Base-by-base conservation (phyloP, 352 stramenopile genomes). In the Pythium pyrilobum region DNA sequence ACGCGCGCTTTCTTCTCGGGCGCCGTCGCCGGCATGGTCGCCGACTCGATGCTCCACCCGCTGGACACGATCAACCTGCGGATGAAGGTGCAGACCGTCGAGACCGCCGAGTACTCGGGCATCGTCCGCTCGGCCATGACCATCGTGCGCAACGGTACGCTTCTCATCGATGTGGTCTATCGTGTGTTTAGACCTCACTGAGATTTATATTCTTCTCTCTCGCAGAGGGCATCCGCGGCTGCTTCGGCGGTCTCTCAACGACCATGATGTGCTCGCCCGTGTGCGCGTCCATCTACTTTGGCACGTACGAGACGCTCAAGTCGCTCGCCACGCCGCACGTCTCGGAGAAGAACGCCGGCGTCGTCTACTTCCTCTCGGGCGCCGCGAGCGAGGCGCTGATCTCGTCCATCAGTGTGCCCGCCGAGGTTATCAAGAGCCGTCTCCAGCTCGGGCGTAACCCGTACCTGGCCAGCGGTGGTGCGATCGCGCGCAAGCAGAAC, bases 21-120 rank as follows among this genome's bases (percentile, higher is more conserved):
- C 21, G 81, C 80, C 2, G 69, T 89, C 16, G 79, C 82, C 0
- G 82, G 82, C 25, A 66, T 90, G 32, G 76, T 89, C 27, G 76
- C 82, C 13, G 82, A 93, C 58, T 86, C 76, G 33, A 69, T 90
- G 56, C 61, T 89, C 46, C 79, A 91, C 37, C 82, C 82, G 24
- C 63, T 93, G 37, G 82, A 93, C 51, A 85, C 85, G 18, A 81
- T 93, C 52, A 93, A 90, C 60, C 53, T 91, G 37, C 82, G 82
- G 37, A 89, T 90, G 71, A 93, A 93, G 57, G 77, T 93, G 38
- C 81, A 89, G 62, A 67, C 69, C 23, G 53, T 49, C 38, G 63
- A 65, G 15, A 74, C 60, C 12, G 49, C 67, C 57, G 81, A 86
- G 54, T 91, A 91, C 64, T 69, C 68, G 31, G 74, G 71, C 36